Evolutionary conservation across 2,329 filamentous ascomycete species (phyloP), one percentile per base, ranked within the genome.

Genomic region (Coleophoma eucalyptorum): DNA sequence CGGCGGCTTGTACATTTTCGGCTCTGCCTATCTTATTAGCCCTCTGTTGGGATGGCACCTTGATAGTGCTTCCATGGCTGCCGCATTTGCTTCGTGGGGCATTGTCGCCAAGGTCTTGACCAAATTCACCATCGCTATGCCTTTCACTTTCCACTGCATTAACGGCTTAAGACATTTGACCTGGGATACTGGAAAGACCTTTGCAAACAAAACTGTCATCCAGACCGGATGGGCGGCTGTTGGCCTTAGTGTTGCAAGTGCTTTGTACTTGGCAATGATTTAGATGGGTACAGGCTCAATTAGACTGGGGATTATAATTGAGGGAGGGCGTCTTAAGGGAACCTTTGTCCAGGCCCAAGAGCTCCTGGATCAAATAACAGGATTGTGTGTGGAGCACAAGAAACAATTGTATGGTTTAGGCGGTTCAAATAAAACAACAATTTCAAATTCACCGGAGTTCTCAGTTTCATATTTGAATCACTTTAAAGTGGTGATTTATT

Each of bases 81-180:
- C 83, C 33, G 75, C 79, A 20, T 84, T 89, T 64, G 85, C 76
- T 6, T 73, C 78, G 41, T 79, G 83, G 68, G 83, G 84, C 1
- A 54, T 81, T 10, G 69, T 73, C 15, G 73, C 75, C 26, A 86
- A 89, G 73, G 61, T 85, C 19, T 59, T 67, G 16, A 64, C 83
- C 19, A 90, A 89, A 73, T 68, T 76, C 40, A 64, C 72, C 32
- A 60, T 85, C 40, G 83, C 83, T 15, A 69, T 82, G 56, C 84
- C 84, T 3, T 88, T 90, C 67, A 81, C 81, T 46, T 89, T 80
- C 70, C 86, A 90, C 69, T 70, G 66, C 54, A 73, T 85, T 62
- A 89, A 88, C 65, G 86, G 86, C n/a, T 34, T 89, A 18, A 79
- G 86, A 65, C 86, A 89, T 79, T 74, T 90, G 74, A 64, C 76